phyloP scores from a whole-genome alignment of 305 asterid species.

The Fraxinus platypoda region DNA sequence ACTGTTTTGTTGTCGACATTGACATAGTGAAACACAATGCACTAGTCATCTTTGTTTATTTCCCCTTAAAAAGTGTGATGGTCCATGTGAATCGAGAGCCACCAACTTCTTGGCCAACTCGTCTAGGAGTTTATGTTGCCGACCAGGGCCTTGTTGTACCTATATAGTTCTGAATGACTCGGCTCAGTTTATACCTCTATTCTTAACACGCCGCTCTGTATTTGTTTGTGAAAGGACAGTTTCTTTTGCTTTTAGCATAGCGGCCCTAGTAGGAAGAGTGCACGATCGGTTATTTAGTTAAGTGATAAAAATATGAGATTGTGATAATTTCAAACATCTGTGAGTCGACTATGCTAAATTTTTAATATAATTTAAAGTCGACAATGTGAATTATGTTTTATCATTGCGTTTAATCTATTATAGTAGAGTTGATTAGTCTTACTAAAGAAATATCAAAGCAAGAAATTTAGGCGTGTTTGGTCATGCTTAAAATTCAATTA shows the following conservation, averaged over 20 bases:
- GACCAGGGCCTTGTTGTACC: background rate
- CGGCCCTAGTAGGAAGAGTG: background rate
- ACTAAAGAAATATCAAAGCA: background rate
- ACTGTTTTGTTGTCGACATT: background rate
- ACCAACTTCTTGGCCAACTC: background rate
- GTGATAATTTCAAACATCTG: background rate
- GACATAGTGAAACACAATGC: background rate
- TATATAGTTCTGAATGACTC: background rate
- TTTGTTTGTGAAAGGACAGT: background rate
- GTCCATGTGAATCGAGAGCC: background rate
- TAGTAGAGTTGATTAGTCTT: background rate
- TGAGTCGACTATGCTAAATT: background rate
- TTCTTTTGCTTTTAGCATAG: background rate
- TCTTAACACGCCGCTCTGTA: background rate
- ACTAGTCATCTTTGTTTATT: background rate
- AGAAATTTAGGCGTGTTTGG: no score
- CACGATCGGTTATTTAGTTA: no score
- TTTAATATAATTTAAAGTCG: background rate
- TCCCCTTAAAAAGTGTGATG: background rate
- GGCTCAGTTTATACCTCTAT: no score
- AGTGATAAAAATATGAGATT: background rate
- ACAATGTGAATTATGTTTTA: background rate
- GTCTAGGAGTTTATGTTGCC: background rate
- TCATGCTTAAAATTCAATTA: no score
- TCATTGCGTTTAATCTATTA: background rate